Percentiles rank a stretch among this genome's conserved stretches.
Conservation (phyloP, 2,329 filamentous ascomycete genomes). For the Sclerotinia glacialis region DNA sequence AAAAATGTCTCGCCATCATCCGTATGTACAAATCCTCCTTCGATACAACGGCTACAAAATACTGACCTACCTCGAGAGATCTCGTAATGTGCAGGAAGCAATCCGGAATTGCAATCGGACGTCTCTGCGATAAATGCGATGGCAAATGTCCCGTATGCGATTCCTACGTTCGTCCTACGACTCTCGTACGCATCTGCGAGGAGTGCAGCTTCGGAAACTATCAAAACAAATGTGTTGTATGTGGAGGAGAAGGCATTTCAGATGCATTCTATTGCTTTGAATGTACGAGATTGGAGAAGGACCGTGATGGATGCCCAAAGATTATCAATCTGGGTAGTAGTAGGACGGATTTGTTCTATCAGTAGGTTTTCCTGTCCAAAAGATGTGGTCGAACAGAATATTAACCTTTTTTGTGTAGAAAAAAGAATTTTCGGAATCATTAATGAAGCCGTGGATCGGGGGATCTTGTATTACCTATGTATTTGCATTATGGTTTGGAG, state of each 20-base stretch:
- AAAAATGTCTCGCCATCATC: conserved; percentile 51
- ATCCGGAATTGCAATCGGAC: conserved; percentile 93
- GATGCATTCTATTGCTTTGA: conserved; percentile 99
- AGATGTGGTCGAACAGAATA: conserved; percentile 34
- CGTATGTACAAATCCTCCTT: conserved; percentile 53
- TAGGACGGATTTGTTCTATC: conserved; percentile 73
- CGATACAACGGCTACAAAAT: conserved; percentile 16
- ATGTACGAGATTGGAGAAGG: conserved; percentile 94
- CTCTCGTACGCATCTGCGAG: conserved; percentile 96
- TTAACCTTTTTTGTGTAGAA: conserved; percentile 44
- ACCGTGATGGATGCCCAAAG: conserved; percentile 96
- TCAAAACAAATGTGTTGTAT: conserved; percentile 99
- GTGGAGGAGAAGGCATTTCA: conserved; percentile 94
- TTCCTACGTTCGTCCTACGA: conserved; percentile 96
- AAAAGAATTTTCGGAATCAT: conserved; percentile 67
- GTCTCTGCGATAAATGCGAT: conserved; percentile 99
- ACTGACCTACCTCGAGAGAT: conserved; percentile 56
- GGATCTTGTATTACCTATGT: conserved; percentile 20
- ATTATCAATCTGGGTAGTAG: conserved; percentile 98
- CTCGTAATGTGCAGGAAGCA: conserved; percentile 99
- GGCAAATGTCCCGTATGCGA: conserved; percentile 99
- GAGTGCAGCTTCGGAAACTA: conserved; percentile 99
- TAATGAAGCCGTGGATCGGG: conserved; percentile 27
- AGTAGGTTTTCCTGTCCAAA: conserved; percentile 23
- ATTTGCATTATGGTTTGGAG: conserved; percentile 13